phyloP scores from a whole-genome alignment of 2,329 filamentous ascomycete species.

The Exutisphaerella laricina region DNA sequence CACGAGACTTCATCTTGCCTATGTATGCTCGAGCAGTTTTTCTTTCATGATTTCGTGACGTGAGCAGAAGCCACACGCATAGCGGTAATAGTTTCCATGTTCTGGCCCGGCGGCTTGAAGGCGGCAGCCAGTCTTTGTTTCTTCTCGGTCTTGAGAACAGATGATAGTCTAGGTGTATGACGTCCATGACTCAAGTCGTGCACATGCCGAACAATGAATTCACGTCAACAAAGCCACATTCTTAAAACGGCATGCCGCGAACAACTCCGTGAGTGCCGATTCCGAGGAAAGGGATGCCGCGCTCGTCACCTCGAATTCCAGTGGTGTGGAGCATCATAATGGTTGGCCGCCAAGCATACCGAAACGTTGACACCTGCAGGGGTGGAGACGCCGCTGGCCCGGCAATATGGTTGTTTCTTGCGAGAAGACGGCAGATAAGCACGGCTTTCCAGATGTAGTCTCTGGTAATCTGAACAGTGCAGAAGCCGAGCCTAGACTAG shows the following conservation, averaged over 20 bases:
- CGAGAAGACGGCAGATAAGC: too few relatives aligned
- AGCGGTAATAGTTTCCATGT: slow-evolving; percentile 3
- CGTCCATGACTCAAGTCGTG: neutral
- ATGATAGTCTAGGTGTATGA: slow-evolving; percentile 1
- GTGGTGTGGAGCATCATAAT: neutral
- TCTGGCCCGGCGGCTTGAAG: slow-evolving; percentile 1
- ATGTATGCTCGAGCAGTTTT: slow-evolving; percentile 3
- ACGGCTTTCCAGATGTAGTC: too few relatives aligned
- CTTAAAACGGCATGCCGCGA: neutral
- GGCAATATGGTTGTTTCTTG: too few relatives aligned
- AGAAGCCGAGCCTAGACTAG: too few relatives aligned
- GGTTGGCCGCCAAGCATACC: neutral
- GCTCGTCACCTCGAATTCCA: neutral
- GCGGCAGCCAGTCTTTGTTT: neutral
- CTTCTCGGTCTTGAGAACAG: neutral
- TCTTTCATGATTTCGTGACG: slow-evolving; percentile 3
- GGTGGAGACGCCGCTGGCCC: too few relatives aligned
- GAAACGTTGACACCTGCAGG: slow-evolving; percentile 3
- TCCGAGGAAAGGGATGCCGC: neutral
- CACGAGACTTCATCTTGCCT: neutral
- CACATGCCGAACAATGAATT: neutral
- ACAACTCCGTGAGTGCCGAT: neutral
- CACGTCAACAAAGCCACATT: slow-evolving; percentile 3
- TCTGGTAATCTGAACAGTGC: too few relatives aligned
- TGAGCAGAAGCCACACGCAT: slow-evolving; percentile 1